phyloP scores from a whole-genome alignment of 1,284 basidiomycete species.

The Leccinum fallax region DNA sequence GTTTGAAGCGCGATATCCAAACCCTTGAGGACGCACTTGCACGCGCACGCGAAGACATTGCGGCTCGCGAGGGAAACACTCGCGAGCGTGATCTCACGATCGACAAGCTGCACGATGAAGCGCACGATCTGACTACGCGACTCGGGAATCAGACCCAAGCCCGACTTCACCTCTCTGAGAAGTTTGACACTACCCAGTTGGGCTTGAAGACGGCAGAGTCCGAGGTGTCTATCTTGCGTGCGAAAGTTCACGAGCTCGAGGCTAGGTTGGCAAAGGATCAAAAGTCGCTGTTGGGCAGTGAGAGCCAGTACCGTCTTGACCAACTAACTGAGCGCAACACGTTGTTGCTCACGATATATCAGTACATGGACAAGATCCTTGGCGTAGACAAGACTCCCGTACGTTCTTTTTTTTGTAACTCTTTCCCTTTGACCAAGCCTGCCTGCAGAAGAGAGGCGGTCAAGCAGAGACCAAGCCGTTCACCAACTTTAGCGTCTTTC shows the following conservation, averaged over 20 bases:
- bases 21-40: conserved; percentile 80
- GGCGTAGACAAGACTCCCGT: conserved; percentile 86
- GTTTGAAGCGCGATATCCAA: conserved; percentile 84
- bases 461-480: conserved; percentile 81
- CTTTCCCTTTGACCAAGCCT: conserved; percentile 53
- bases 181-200: no score
- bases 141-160: no score
- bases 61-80: no score
- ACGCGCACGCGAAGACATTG: conserved; percentile 70
- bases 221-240: no score
- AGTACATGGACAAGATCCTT: conserved; percentile 93
- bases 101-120: no score
- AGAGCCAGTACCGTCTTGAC: conserved; percentile 77
- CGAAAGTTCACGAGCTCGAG: conserved; percentile 61
- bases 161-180: no score
- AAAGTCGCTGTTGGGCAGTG: conserved; percentile 67
- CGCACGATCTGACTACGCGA: no score
- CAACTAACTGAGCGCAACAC: conserved; percentile 94
- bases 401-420: conserved; percentile 35
- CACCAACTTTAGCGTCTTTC: conserved; percentile 93
- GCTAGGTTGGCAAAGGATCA: conserved; percentile 84
- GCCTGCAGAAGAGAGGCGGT: conserved; percentile 62
- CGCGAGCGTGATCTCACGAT: no score
- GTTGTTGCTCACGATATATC: conserved; percentile 88
- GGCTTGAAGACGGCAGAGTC: no score